A percentile compares a stretch with the other conserved stretches of the same genome.
Conservation (phyloP, 2,329 filamentous ascomycete genomes). For the Fusarium luffae region DNA sequence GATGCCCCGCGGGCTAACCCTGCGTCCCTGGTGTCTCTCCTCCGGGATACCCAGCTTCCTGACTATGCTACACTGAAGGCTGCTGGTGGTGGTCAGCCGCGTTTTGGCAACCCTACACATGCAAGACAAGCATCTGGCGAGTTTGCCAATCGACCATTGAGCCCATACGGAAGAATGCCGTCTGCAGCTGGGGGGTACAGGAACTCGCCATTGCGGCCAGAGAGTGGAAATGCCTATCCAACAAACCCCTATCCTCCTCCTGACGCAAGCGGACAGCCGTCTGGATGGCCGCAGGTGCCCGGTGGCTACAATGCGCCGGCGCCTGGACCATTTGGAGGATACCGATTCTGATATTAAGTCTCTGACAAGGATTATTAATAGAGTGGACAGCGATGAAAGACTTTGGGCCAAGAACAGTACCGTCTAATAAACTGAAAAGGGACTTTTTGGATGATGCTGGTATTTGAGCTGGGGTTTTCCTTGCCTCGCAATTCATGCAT, state of each 20-base stretch:
- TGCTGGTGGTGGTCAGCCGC: conserved; percentile 52
- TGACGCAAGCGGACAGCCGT: conserved; percentile 40
- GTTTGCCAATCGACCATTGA: conserved; percentile 57
- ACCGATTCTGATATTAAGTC: conserved; percentile 46
- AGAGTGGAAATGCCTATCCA: conserved; percentile 47
- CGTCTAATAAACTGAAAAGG: conserved; percentile 30
- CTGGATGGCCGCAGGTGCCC: conserved; percentile 47
- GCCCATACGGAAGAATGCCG: conserved; percentile 60
- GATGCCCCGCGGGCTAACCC: conserved; percentile 76
- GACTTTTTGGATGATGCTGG: conserved; percentile 34
- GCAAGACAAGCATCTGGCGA: conserved; percentile 58
- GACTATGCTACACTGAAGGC: conserved; percentile 67
- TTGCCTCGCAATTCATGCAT: conserved; percentile 46
- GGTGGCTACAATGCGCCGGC: conserved; percentile 49
- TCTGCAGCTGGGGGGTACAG: conserved; percentile 59
- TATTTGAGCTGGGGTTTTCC: conserved; percentile 30
- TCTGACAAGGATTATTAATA: not conserved
- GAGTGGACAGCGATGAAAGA: not conserved
- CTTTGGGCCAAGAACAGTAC: conserved; percentile 4
- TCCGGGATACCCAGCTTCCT: conserved; percentile 75
- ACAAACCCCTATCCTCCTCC: conserved; percentile 48
- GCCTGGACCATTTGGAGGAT: conserved; percentile 52
- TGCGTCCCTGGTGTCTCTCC: conserved; percentile 75
- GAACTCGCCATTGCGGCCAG: conserved; percentile 64
- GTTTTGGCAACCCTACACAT: conserved; percentile 51